These are phyloP conservation scores for Jaenimonas drosophilae DNA, from an alignment of 208 protist genomes.

Conservation along the genomic window DNA sequence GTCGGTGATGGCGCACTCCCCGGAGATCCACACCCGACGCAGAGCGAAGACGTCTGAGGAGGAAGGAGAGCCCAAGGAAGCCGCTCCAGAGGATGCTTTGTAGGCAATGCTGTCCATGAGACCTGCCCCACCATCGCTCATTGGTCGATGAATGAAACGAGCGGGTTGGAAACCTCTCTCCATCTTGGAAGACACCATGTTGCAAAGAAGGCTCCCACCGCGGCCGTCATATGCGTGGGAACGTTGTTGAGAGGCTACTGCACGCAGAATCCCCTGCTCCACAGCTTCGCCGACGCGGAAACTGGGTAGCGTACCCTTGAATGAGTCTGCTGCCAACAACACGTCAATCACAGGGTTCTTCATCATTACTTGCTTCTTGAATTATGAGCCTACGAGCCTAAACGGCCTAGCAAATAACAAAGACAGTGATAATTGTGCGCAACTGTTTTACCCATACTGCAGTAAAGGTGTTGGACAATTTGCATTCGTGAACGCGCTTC, in stretches of 20 bases:
- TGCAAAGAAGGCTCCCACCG: too few relatives aligned
- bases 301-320: slow-evolving; percentile 66
- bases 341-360: slow-evolving; percentile 10
- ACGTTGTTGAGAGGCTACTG: slow-evolving; percentile 1
- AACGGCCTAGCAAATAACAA: too few relatives aligned
- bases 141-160: slow-evolving; percentile 41
- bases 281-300: slow-evolving; percentile 44
- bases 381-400: too few relatives aligned
- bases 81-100: not conserved
- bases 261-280: slow-evolving; percentile 25
- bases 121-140: slow-evolving; percentile 75
- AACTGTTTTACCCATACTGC: too few relatives aligned
- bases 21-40: slow-evolving; percentile 12
- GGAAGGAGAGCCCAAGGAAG: not conserved
- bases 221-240: too few relatives aligned
- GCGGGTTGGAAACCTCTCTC: not conserved
- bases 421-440: too few relatives aligned
- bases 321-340: slow-evolving; percentile 57
- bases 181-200: not conserved
- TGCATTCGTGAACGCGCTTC: too few relatives aligned
- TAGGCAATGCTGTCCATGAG: slow-evolving; percentile 62
- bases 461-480: too few relatives aligned
- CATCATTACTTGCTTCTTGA: too few relatives aligned
- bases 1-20: slow-evolving; percentile 19
- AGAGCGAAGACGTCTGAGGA: not conserved